Conservation (phyloP, 2,329 filamentous ascomycete species). For the Ampelomyces quisqualis region DNA sequence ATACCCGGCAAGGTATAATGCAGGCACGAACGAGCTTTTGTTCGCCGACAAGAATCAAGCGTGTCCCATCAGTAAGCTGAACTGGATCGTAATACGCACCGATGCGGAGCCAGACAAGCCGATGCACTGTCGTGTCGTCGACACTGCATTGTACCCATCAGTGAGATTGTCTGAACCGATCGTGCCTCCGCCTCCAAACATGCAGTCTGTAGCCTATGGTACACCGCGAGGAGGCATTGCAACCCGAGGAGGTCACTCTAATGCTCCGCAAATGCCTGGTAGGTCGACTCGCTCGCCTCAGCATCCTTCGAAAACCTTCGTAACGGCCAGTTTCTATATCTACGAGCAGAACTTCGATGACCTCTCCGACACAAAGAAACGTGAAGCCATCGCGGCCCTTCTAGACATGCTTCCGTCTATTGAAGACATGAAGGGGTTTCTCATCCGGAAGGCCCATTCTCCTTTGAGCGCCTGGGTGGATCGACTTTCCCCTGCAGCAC, state of each 20-base stretch:
- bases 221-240: no score
- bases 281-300: background rate
- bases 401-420: constrained; percentile 64
- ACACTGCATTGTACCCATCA: constrained; percentile 49
- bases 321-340: constrained; percentile 40
- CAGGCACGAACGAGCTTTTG: constrained; percentile 45
- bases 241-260: no score
- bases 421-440: constrained; percentile 56
- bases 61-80: constrained; percentile 48
- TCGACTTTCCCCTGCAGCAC: constrained; percentile 63
- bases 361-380: constrained; percentile 50
- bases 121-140: constrained; percentile 54
- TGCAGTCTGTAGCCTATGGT: no score
- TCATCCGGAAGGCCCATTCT: constrained; percentile 46
- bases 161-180: constrained; percentile 39
- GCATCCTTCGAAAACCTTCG: constrained; percentile 27
- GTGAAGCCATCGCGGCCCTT: constrained; percentile 52
- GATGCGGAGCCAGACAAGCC: constrained; percentile 14
- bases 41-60: constrained; percentile 36
- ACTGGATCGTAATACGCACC: constrained; percentile 54
- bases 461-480: constrained; percentile 55
- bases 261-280: background rate
- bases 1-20: constrained; percentile 37
- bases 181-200: no score
- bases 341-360: constrained; percentile 62